A percentile compares a stretch with the other conserved stretches of the same genome.
Evolutionary conservation across 768 basidiomycete genomes (phyloP).

Genomic region (Dentipellis fragilis): DNA sequence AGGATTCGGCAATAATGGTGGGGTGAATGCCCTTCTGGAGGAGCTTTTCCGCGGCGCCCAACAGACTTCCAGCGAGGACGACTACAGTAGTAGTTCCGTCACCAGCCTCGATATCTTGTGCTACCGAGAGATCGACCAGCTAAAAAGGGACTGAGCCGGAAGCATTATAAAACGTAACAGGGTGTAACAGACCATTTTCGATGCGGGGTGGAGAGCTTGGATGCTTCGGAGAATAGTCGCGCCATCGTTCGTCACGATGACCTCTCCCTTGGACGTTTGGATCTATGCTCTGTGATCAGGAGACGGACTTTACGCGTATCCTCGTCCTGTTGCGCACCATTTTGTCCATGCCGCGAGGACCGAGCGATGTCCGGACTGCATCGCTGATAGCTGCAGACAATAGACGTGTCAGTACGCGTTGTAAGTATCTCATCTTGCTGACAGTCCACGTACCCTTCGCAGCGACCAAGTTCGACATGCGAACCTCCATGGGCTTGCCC

Average conservation of each 20-base stretch:
- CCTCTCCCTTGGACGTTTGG: conserved; percentile 92
- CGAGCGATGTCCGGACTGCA: conserved; percentile 92
- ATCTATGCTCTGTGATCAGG: conserved; percentile 44
- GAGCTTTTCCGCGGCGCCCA: conserved; percentile 95
- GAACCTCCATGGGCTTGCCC: conserved; percentile 98
- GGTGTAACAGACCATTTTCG: conserved; percentile 71
- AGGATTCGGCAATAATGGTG: conserved; percentile 92
- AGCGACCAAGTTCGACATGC: conserved; percentile 94
- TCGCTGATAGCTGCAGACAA: conserved; percentile 75
- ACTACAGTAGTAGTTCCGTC: conserved; percentile 98
- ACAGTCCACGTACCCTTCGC: conserved; percentile 66
- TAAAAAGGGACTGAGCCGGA: conserved; percentile 21
- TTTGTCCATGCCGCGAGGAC: conserved; percentile 98
- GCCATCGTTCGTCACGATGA: conserved; percentile 97
- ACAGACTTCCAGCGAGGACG: conserved; percentile 85
- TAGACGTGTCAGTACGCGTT: conserved; percentile 8
- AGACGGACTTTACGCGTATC: background rate
- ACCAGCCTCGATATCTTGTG: conserved; percentile 97
- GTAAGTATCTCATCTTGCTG: conserved; percentile 3
- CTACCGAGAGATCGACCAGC: conserved; percentile 95
- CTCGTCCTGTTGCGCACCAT: conserved; percentile 50
- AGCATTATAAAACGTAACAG: conserved; percentile 1
- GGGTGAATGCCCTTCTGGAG: conserved; percentile 95
- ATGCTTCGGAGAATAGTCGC: conserved; percentile 95
- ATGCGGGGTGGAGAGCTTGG: conserved; percentile 94